Evolutionary conservation across 305 asterid species (phyloP).

Genomic region (Euphrasia arctica): DNA sequence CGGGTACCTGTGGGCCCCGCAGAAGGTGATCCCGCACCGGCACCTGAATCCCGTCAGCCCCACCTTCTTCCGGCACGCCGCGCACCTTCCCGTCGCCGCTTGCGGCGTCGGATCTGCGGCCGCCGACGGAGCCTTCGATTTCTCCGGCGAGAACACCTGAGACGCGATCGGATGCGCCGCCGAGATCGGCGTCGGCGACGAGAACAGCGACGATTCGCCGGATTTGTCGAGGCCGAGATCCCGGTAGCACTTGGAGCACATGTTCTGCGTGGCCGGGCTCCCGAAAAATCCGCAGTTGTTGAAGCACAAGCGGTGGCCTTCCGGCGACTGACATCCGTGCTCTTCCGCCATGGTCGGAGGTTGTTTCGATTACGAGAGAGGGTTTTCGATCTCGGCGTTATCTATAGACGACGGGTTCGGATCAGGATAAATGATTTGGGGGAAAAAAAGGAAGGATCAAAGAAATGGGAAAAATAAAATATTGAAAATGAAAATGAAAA

Average conservation of each 20-base stretch:
- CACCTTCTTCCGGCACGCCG: conserved; percentile 65
- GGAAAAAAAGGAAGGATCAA: conserved; percentile 30
- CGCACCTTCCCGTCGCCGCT: conserved; percentile 50
- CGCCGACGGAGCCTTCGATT: conserved; percentile 7
- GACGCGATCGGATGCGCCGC: conserved; percentile 21
- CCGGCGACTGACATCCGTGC: too few relatives aligned
- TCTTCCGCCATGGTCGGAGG: neutral
- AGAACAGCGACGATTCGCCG: conserved; percentile 34
- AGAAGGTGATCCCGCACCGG: conserved; percentile 76
- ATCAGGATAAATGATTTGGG: neutral
- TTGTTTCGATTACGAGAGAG: conserved; percentile 11
- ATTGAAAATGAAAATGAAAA: conserved; percentile 23
- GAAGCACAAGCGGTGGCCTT: too few relatives aligned
- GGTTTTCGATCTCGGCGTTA: conserved; percentile 16
- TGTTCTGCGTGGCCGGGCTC: neutral
- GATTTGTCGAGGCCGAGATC: conserved; percentile 46
- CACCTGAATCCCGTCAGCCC: conserved; percentile 82
- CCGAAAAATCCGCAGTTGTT: too few relatives aligned
- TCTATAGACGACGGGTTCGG: conserved; percentile 18
- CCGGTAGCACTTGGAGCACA: conserved; percentile 70
- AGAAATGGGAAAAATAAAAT: conserved; percentile 33
- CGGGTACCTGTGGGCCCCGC: conserved; percentile 87
- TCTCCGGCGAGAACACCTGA: conserved; percentile 20
- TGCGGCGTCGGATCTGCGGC: conserved; percentile 16
- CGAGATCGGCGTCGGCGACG: conserved; percentile 32